Base-by-base conservation (phyloP, 1,284 basidiomycete genomes). In the Malassezia yamatoensis region DNA sequence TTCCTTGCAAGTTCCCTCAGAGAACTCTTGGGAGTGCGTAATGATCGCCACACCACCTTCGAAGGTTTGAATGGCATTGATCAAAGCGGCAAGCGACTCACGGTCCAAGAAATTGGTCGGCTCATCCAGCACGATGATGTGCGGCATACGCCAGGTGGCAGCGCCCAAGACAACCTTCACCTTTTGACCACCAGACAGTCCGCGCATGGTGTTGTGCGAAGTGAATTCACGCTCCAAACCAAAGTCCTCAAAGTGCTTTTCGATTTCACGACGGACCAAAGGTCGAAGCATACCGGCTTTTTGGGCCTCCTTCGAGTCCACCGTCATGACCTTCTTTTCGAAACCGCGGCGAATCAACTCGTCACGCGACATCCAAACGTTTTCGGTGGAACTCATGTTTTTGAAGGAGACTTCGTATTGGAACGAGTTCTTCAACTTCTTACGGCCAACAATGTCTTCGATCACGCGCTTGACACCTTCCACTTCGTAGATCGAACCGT, bases 391-490 rank as follows among this genome's bases (percentile, higher is more conserved):
- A n/a, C 64, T 66, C 64, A 67, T 67, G 65, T 71, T 69, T 67
- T 74, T 74, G 69, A 74, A 74, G 54, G 65, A 67, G 16, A 73
- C 62, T 61, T 74, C 72, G 66, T 74, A 74, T 65, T 73, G 72
- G 72, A 72, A 74, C 50, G 67, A 70, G 69, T 74, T 73, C 69
- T 74, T 74, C 33, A 73, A 53, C 71, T 74, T 74, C 70, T 73
- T 73, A 45, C 72, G 68, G 45, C 57, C 66, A 32, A 73, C 67
- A 37, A 74, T 69, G 48, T 72, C 69, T 48, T 74, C 72, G 45
- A 74, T 68, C 50, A 74, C 41, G 42, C 72, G 70, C 69, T 74
- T 74, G 55, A 72, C 70, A 41, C 72, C 72, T 61, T 74, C 72
- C 58, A 62, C 49, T 54, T 73, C 56, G 62, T 59, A 67, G 52